Evolutionary conservation across 768 basidiomycete genomes (phyloP), one percentile per base, ranked within the genome.

Genomic region (Sporobolomyces roseus): DNA sequence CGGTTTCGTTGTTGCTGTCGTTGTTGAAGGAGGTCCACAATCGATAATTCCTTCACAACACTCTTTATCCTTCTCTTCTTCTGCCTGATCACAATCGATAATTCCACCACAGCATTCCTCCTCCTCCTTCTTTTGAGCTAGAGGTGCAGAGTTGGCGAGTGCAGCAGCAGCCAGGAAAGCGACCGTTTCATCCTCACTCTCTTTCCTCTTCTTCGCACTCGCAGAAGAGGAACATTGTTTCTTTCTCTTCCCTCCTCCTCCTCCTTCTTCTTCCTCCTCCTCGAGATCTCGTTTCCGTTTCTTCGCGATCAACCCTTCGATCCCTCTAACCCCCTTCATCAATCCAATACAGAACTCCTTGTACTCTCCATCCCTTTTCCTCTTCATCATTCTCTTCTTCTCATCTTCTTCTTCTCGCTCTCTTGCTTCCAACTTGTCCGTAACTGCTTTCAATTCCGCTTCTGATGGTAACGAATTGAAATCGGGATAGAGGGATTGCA

Each of bases 261-360:
- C 25, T 50, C 49, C 49, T 50, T 25, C 27, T 50, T 25, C 27
- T 50, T 8, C 45, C 49, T 50, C 25, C 25, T 27, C 32, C 38
- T n/a, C 54, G 41, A 23, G 29, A 25, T 53, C 43, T 17, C 29
- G 41, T 45, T 60, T 60, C 6, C 45, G 30, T n/a, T 60, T 60
- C 58, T 60, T 43, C 2, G 58, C 58, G 58, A 60, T 60, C 58
- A 60, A 48, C 10, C 58, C 58, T n/a, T 60, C 58, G 45, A 60
- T 60, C 23, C 58, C 58, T 35, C 49, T 46, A 29, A 60, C 58
- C 12, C 58, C 58, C 32, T 60, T 60, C 58, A 60, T 60, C 58
- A 60, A 60, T 45, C 58, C 58, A 23, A 60, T 35, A n/a, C 58
- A 60, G 45, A 60, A 60, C 12, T 3, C 16, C 45, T 48, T 46